phyloP scores from a whole-genome alignment of 257 asterid genomes.

The Solanum corneliomulleri region DNA sequence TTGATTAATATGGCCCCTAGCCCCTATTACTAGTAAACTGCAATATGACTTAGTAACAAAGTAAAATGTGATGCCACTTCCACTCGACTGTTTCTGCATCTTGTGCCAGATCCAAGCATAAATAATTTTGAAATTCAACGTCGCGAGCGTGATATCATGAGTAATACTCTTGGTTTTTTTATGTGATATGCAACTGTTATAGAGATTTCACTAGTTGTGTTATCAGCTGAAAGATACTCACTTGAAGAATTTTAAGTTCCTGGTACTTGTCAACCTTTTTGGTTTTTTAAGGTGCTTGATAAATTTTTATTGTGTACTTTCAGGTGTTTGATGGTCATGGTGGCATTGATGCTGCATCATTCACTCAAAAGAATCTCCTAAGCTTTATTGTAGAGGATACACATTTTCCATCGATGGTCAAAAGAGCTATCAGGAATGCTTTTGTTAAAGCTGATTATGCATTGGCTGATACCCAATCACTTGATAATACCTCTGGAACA shows the following conservation, averaged over 20 bases:
- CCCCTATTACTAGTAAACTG: not conserved
- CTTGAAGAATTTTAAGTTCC: not conserved
- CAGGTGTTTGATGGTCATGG: slow-evolving; percentile 90
- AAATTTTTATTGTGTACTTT: not conserved
- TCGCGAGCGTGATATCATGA: not conserved
- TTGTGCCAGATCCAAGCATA: not conserved
- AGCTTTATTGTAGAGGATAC: slow-evolving; percentile 53
- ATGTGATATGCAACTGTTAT: not conserved
- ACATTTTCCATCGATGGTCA: slow-evolving; percentile 45
- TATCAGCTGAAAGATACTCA: not conserved
- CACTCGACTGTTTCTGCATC: not conserved
- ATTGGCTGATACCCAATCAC: slow-evolving; percentile 46
- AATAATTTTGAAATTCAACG: not conserved
- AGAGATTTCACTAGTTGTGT: not conserved
- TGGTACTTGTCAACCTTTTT: not conserved
- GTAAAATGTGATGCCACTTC: not conserved
- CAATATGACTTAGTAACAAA: not conserved
- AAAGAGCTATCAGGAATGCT: slow-evolving; percentile 61
- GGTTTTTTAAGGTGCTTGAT: not conserved
- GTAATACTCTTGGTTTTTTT: not conserved
- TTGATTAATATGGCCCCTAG: not conserved
- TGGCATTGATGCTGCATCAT: slow-evolving; percentile 74
- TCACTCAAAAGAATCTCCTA: slow-evolving; percentile 55
- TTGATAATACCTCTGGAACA: slow-evolving; percentile 64
- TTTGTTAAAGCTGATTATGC: slow-evolving; percentile 63